Conservation (phyloP, 2,329 filamentous ascomycete species). For the Cercospora sp. region DNA sequence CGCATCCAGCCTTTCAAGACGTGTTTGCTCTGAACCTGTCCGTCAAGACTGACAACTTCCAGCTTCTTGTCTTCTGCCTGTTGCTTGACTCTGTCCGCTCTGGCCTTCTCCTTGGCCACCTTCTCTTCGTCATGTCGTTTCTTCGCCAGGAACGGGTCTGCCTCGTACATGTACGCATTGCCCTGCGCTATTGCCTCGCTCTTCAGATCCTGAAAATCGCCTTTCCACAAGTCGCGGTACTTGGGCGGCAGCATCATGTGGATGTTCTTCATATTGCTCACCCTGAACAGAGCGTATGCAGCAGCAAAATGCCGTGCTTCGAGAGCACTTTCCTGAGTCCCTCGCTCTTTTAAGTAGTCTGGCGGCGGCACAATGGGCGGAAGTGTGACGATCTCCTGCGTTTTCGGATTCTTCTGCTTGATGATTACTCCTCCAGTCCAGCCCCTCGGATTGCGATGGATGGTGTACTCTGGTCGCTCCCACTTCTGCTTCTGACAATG, state of each 20-base stretch:
- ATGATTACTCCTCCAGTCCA: constrained; percentile 76
- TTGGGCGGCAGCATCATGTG: constrained; percentile 91
- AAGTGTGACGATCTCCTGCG: constrained; percentile 70
- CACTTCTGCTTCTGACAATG: constrained; percentile 95
- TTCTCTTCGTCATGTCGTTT: constrained; percentile 78
- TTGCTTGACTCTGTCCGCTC: constrained; percentile 64
- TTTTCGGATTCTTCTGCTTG: constrained; percentile 73
- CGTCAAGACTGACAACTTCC: constrained; percentile 49
- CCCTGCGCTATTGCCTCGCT: constrained; percentile 74
- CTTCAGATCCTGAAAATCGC: constrained; percentile 79
- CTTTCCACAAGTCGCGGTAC: constrained; percentile 87
- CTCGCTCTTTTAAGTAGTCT: constrained; percentile 69
- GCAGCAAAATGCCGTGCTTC: constrained; percentile 94
- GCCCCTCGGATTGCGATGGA: constrained; percentile 44
- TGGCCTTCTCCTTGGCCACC: constrained; percentile 74
- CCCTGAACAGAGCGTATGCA: constrained; percentile 84
- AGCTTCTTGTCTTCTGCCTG: constrained; percentile 57
- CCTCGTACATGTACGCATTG: constrained; percentile 87
- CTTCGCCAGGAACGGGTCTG: constrained; percentile 83
- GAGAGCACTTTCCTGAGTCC: constrained; percentile 73
- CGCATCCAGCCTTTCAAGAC: constrained; percentile 70
- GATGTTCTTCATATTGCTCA: constrained; percentile 93
- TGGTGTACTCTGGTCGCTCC: constrained; percentile 89
- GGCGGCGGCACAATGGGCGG: constrained; percentile 80
- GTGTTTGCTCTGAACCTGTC: constrained; percentile 42